Base-by-base conservation (phyloP, 495 filamentous ascomycete genomes). In the Bacidia gigantensis region DNA sequence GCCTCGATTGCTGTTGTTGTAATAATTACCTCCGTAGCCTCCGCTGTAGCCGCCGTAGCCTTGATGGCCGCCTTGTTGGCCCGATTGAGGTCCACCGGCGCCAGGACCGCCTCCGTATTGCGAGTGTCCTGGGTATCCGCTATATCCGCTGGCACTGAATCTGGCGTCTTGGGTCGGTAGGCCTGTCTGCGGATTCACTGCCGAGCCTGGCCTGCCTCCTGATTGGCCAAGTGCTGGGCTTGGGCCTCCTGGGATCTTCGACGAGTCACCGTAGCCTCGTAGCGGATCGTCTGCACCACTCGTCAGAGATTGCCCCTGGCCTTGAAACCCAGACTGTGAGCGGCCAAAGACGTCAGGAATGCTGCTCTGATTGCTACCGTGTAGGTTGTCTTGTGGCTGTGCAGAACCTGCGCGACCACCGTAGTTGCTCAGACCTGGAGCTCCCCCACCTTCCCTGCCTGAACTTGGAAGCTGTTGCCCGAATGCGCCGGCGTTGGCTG, bases 201-300 rank as follows among this genome's bases (percentile, higher is more conserved):
- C 87, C 26, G 89, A 94, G 18, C 86, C 87, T 14, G 89, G 88
- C 52, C 89, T 84, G 60, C 72, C 73, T 26, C 77, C 80, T 32
- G 86, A 82, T 60, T 86, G 84, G 25, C 79, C 81, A 24, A 94
- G 77, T 5, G 87, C 87, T 25, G 89, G 89, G 66, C 87, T 93
- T 2, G 89, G 88, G 3, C 86, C 87, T 40, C 76, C 74, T 29
- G 80, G 69, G 60, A 65, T 58, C 69, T 93, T 92, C 50, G 80
- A 70, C 51, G 81, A 68, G 25, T 86, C 82, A 35, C 82, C 82
- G 56, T 78, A 87, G 3, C 79, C 78, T 72, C 94, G 94, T 61
- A 89, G 67, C 1, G 84, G 69, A 59, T 94, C 87, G 48, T 81
- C 80, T 35, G 65, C 65, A 47, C 72, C 73, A 21, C 68, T 63